Conservation (phyloP, 2,329 filamentous ascomycete genomes). For the Monosporascus sp. region DNA sequence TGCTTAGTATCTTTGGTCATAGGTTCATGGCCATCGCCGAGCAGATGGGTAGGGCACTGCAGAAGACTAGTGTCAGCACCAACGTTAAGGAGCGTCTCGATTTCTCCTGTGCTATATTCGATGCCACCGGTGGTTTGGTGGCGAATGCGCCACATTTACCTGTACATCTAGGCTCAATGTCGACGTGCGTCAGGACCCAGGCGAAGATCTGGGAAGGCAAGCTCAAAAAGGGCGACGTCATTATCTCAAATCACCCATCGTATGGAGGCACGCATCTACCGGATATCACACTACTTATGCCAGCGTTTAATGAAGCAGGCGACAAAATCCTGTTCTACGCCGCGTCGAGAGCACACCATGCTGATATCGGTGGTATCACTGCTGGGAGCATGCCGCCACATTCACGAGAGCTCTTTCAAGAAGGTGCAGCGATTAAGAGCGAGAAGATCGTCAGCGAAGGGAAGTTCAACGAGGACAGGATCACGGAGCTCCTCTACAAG, state of each 20-base stretch:
- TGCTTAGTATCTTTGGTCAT: constrained; percentile 75
- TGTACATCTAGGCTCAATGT: constrained; percentile 79
- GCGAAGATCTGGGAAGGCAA: constrained; percentile 76
- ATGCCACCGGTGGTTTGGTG: constrained; percentile 69
- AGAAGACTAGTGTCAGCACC: constrained; percentile 75
- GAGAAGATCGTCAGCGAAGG: constrained; percentile 69
- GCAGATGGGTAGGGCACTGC: constrained; percentile 74
- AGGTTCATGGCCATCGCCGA: constrained; percentile 84
- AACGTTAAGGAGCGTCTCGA: constrained; percentile 81
- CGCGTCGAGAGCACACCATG: constrained; percentile 74
- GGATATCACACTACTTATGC: constrained; percentile 77
- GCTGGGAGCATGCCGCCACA: constrained; percentile 73
- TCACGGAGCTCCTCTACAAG: constrained; percentile 62
- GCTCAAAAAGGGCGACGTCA: constrained; percentile 72
- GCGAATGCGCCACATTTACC: constrained; percentile 78
- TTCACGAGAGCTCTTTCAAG: constrained; percentile 53
- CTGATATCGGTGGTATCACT: constrained; percentile 73
- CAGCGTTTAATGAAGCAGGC: constrained; percentile 62
- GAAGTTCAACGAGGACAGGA: constrained; percentile 67
- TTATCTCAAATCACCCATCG: constrained; percentile 81
- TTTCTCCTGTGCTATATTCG: constrained; percentile 79
- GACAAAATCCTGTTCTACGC: constrained; percentile 78
- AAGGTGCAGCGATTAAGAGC: constrained; percentile 54
- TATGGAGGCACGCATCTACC: constrained; percentile 80
- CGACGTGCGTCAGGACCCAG: constrained; percentile 75